Evolutionary conservation across 2,329 filamentous ascomycete species (phyloP), one percentile per base, ranked within the genome.

Genomic region (Rhytidhysteron rufulum): DNA sequence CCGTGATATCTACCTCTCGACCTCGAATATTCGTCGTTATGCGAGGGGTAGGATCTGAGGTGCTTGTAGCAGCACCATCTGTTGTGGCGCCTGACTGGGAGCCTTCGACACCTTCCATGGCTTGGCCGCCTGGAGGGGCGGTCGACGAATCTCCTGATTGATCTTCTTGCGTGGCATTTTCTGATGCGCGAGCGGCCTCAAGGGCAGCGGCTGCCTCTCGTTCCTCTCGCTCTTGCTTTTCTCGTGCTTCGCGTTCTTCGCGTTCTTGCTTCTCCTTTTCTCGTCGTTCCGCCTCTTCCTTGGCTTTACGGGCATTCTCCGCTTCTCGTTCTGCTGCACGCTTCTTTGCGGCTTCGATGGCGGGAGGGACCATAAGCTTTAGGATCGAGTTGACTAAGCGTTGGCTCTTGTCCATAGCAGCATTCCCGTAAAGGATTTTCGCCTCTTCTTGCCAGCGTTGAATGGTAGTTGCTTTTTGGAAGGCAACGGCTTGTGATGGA

Each of bases 401-500:
- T 44, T 78, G 73, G 2, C 82, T 78, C 58, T 86, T 86, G 35
- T 95, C 89, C 3, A 78, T 60, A 38, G 83, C 78, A 35, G 69
- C 74, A 17, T 73, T 67, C 19, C 86, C 86, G 63, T 93, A 97
- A 1, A 97, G 75, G 63, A 98, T 82, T 48, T 85, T 83, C 7
- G 89, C 84, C 63, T 97, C 94, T 58, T 96, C 88, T 58, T 86
- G 80, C 84, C 94, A 98, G 45, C 93, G 83, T 39, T 78, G 75
- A 40, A 77, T 72, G 1, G 93, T 97, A 7, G 79, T 74, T 27
- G 81, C 79, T 7, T 88, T 75, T 16, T 75, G 70, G 62, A 97
- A 97, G 3, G 81, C 72, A 19, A 90, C 83, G 10, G 88, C 85
- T 51, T 86, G 83, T n/a, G 79, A 73, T 10, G 85, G 85, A 42